These are phyloP conservation scores for Onygenales sp. DNA, from an alignment of 2,329 filamentous ascomycete species.

Conservation along the genomic window DNA sequence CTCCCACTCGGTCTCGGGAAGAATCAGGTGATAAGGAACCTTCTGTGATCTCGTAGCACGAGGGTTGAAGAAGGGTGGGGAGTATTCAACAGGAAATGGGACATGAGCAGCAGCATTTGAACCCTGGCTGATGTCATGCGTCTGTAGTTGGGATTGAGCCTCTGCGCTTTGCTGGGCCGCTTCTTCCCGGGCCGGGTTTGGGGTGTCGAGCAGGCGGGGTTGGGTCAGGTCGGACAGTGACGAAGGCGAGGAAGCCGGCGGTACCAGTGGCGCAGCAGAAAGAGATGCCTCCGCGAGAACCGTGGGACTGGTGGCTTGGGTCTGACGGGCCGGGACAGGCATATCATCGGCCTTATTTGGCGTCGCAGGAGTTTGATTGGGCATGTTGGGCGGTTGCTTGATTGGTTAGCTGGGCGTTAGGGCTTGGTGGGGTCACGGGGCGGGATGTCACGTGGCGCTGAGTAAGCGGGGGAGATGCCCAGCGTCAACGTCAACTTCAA, in stretches of 20 bases:
- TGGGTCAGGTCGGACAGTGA: not conserved
- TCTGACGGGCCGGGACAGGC: not conserved
- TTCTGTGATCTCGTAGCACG: no score
- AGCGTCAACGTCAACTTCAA: not conserved
- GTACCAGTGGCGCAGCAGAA: not conserved
- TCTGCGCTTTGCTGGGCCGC: no score
- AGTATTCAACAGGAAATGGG: no score
- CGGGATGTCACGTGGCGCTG: not conserved
- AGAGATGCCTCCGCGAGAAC: not conserved
- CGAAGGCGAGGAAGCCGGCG: not conserved
- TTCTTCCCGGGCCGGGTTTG: not conserved
- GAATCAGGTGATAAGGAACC: not conserved
- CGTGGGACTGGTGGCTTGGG: conserved; percentile 1
- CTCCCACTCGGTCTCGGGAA: conserved; percentile 16
- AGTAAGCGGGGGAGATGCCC: not conserved
- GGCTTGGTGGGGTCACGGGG: not conserved
- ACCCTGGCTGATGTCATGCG: no score
- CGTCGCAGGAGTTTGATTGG: not conserved
- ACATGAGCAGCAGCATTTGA: no score
- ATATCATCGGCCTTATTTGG: not conserved
- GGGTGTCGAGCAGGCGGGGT: not conserved
- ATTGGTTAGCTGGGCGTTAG: not conserved
- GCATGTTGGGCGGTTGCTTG: not conserved
- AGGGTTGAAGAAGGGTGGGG: no score
- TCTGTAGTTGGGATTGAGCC: no score